Conservation (phyloP, 1,284 basidiomycete species). For the Tetrapyrgos nigripes region DNA sequence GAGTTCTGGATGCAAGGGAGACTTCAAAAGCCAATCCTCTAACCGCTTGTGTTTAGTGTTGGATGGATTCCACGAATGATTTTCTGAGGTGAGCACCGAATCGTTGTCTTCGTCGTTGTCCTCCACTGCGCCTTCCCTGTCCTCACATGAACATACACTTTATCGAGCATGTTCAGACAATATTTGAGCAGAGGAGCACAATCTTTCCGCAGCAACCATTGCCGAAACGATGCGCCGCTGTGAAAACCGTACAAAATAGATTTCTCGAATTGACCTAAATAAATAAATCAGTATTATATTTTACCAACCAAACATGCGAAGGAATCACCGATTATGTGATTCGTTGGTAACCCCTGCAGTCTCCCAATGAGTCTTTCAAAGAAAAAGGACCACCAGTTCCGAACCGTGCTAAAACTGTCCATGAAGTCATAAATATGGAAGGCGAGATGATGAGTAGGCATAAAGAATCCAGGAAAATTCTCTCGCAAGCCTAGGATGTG, state of each 20-base stretch:
- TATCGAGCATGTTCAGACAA: not conserved
- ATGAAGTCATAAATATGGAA: conserved; percentile 13
- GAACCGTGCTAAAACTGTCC: conserved; percentile 8
- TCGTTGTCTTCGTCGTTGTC: too few relatives aligned
- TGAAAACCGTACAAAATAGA: not conserved
- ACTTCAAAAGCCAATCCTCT: too few relatives aligned
- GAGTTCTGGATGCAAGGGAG: not conserved
- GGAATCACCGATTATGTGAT: conserved; percentile 8
- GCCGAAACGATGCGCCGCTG: not conserved
- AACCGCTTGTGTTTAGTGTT: too few relatives aligned
- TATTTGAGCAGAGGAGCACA: not conserved
- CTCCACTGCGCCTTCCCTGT: too few relatives aligned
- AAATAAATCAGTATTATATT: not conserved
- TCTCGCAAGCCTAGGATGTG: conserved; percentile 8
- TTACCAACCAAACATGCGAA: not conserved
- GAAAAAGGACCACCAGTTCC: conserved; percentile 11
- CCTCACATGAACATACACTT: not conserved
- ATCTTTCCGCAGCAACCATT: not conserved
- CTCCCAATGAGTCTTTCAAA: conserved; percentile 9
- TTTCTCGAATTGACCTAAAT: conserved; percentile 2
- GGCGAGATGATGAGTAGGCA: conserved; percentile 11
- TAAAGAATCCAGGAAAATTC: conserved; percentile 10
- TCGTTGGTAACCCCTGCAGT: conserved; percentile 3
- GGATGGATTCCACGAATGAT: too few relatives aligned
- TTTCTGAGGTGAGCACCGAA: too few relatives aligned